These are phyloP conservation scores for Fusarium tupiense DNA, from an alignment of 2,329 filamentous ascomycete genomes.

Conservation along the genomic window DNA sequence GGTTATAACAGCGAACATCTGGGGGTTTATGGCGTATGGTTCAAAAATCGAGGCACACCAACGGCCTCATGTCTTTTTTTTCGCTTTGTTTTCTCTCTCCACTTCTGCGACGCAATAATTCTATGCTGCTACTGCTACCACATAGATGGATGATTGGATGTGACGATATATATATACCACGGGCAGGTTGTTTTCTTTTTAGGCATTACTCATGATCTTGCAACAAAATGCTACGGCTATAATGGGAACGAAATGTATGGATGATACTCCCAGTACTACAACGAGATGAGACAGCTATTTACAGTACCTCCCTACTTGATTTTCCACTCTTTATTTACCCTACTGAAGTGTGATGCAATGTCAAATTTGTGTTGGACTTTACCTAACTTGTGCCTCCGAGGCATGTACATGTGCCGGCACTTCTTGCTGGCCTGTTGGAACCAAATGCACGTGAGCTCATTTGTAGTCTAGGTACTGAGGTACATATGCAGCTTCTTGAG, in stretches of 20 bases:
- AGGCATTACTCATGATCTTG: not conserved
- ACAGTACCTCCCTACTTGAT: not conserved
- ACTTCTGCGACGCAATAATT: slow-evolving; percentile 17
- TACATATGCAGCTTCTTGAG: not conserved
- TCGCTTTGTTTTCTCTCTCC: not conserved
- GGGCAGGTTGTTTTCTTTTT: not conserved
- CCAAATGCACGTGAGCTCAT: not conserved
- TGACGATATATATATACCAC: slow-evolving; percentile 31
- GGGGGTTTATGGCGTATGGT: slow-evolving; percentile 24
- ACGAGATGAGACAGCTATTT: slow-evolving; percentile 15
- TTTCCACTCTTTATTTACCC: not conserved
- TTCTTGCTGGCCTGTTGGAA: not conserved
- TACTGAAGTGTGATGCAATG: not conserved
- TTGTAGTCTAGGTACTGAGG: not conserved
- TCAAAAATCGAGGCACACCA: slow-evolving; percentile 9
- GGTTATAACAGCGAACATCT: slow-evolving; percentile 17
- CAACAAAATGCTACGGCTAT: not conserved
- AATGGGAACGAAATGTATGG: slow-evolving; percentile 2
- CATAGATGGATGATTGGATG: slow-evolving; percentile 18
- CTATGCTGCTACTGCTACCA: slow-evolving; percentile 2
- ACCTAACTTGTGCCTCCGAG: slow-evolving; percentile 4
- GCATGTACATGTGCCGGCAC: not conserved
- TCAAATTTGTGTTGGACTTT: not conserved
- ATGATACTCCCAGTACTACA: slow-evolving; percentile 24
- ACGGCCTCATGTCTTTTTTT: slow-evolving; percentile 1